Base-by-base conservation (phyloP, 2,329 filamentous ascomycete species). In the Stachybotrys elegans region DNA sequence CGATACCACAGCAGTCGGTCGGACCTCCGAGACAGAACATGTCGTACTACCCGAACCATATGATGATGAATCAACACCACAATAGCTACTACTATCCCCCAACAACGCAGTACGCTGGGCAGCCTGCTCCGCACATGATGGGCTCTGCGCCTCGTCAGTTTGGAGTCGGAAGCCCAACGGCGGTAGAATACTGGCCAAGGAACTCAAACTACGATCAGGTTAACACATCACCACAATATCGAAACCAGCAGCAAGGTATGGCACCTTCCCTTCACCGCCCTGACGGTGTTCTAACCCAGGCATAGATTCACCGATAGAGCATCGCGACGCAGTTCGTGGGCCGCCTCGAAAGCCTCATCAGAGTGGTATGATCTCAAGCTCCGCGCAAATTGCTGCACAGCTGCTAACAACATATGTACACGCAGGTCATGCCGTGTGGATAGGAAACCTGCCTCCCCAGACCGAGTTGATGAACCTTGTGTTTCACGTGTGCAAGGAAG, bases 381-480 rank as follows among this genome's bases (percentile, higher is more conserved):
- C n/a, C n/a, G n/a, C n/a, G n/a, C n/a, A n/a, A n/a, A n/a, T n/a
- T n/a, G n/a, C n/a, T n/a, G n/a, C n/a, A n/a, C n/a, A n/a, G n/a
- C n/a, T n/a, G n/a, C n/a, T n/a, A n/a, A n/a, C n/a, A n/a, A n/a
- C n/a, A n/a, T n/a, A n/a, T n/a, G n/a, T n/a, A n/a, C n/a, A 45
- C 22, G 37, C 47, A 71, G 92, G 91, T 2, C 87, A 95, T 61
- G 92, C 92, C 1, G 82, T 97, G 17, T 97, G 93, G 92, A 88
- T 97, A 22, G 93, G 93, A 32, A 97, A 97, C 59, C 72, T 97
- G 0, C 91, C 92, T 4, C 86, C 88, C 1, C 86, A 88, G 40
- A 86, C 90, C 1, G 84, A 84, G 32, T 75, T 97, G 12, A 83
- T 89, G 65, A 86, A 79, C 46, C 70, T 97, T n/a, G 95, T 96